phyloP scores from a whole-genome alignment of 441 rosid species.

The Pelargonium myrrhifolium region DNA sequence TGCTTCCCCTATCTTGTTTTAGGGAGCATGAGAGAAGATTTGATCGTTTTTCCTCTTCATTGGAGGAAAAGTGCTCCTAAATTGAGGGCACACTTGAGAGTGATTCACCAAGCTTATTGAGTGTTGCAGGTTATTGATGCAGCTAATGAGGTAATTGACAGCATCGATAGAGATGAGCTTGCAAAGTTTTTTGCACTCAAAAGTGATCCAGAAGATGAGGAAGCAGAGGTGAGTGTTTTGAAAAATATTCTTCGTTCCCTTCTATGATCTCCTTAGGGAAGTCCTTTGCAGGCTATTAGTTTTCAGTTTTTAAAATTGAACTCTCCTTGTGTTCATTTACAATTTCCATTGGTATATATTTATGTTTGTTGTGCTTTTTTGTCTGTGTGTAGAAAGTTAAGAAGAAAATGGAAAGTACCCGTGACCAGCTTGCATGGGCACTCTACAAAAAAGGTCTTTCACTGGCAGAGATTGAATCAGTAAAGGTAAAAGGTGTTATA shows the following conservation, averaged over 20 bases:
- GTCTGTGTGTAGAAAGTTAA: constrained; percentile 39
- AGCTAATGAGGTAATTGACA: constrained; percentile 65
- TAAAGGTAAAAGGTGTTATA: constrained; percentile 37
- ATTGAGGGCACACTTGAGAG: background rate
- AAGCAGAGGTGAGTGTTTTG: constrained; percentile 57
- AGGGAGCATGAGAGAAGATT: background rate
- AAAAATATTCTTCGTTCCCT: constrained; percentile 1
- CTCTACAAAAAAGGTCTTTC: constrained; percentile 85
- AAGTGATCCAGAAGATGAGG: constrained; percentile 90
- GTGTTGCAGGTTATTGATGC: constrained; percentile 61
- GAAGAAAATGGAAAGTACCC: constrained; percentile 75
- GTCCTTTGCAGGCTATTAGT: background rate
- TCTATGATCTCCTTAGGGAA: background rate
- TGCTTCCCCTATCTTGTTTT: background rate
- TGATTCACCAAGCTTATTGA: constrained; percentile 1
- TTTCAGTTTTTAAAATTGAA: background rate
- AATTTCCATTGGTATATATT: background rate
- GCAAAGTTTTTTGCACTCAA: constrained; percentile 58
- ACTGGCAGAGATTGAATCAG: constrained; percentile 49
- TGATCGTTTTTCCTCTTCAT: background rate
- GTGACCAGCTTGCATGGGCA: constrained; percentile 82
- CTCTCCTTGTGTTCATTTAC: no score
- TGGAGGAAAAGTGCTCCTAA: background rate
- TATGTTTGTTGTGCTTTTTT: background rate
- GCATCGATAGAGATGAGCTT: constrained; percentile 72